Conservation (phyloP, 768 basidiomycete species). For the Lyophyllum shimeji region DNA sequence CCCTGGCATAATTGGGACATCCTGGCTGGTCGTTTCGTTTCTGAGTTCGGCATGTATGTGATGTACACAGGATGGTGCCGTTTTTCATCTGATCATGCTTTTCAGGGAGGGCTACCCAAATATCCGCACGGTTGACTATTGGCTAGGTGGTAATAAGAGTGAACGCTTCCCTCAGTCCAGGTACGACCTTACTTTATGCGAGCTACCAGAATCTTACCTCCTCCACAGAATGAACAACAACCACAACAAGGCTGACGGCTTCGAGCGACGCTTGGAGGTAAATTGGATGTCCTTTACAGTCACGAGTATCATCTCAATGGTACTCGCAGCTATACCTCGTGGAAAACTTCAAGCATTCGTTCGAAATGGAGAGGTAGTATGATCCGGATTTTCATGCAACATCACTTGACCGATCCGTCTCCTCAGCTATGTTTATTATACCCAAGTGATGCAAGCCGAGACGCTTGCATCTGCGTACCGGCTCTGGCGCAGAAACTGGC, state of each 20-base stretch:
- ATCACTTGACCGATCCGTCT: constrained; percentile 9
- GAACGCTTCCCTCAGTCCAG: constrained; percentile 90
- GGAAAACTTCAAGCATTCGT: constrained; percentile 91
- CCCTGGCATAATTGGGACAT: constrained; percentile 95
- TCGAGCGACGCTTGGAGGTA: constrained; percentile 80
- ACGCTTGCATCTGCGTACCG: constrained; percentile 85
- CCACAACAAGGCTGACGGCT: constrained; percentile 93
- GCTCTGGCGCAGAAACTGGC: constrained; percentile 91
- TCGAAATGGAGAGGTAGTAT: constrained; percentile 78
- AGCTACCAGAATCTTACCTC: not conserved
- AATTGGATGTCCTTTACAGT: constrained; percentile 4
- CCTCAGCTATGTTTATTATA: constrained; percentile 84
- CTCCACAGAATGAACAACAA: constrained; percentile 57
- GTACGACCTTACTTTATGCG: constrained; percentile 32
- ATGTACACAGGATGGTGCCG: not conserved
- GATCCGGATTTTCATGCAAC: not conserved
- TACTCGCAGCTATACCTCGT: constrained; percentile 73
- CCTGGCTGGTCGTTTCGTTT: constrained; percentile 88
- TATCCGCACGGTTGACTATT: constrained; percentile 85
- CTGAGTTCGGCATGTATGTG: constrained; percentile 88
- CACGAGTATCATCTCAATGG: not conserved
- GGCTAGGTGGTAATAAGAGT: constrained; percentile 70
- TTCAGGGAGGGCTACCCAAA: constrained; percentile 86
- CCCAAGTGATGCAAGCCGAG: constrained; percentile 97
- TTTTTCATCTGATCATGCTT: not conserved